These are phyloP conservation scores for Arachis stenosperma DNA, from an alignment of 306 rosid genomes.

Conservation along the genomic window DNA sequence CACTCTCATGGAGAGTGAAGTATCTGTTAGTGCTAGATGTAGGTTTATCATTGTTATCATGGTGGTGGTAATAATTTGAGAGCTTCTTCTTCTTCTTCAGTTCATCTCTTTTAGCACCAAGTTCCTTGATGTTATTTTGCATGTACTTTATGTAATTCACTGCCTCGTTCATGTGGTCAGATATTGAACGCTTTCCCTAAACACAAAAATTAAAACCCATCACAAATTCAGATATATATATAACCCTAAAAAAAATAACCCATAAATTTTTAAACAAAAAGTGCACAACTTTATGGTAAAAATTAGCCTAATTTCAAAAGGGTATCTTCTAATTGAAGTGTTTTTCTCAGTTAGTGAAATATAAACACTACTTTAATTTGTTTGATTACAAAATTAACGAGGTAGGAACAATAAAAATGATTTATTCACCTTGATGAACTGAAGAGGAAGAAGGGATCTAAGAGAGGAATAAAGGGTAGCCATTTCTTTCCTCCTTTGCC, in stretches of 20 bases:
- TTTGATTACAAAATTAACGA: no score
- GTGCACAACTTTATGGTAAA: neutral
- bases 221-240: neutral
- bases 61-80: neutral
- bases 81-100: conserved; percentile 48
- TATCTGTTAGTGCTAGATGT: conserved; percentile 9
- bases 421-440: conserved; percentile 52
- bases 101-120: conserved; percentile 50
- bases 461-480: conserved; percentile 57
- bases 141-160: conserved; percentile 60
- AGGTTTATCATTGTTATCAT: conserved; percentile 1
- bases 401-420: neutral
- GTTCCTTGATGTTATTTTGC: conserved; percentile 49
- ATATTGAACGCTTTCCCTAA: conserved; percentile 80
- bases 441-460: conserved; percentile 62
- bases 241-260: conserved; percentile 38
- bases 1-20: conserved; percentile 42
- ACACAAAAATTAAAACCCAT: neutral
- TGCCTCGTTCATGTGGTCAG: conserved; percentile 68
- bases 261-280: neutral
- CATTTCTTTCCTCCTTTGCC: conserved; percentile 83
- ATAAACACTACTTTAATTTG: no score
- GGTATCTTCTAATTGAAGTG: conserved; percentile 18
- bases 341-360: no score
- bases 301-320: conserved; percentile 1